Evolutionary conservation across 495 filamentous ascomycete genomes (phyloP).

Genomic region (Trichoderma reesei): DNA sequence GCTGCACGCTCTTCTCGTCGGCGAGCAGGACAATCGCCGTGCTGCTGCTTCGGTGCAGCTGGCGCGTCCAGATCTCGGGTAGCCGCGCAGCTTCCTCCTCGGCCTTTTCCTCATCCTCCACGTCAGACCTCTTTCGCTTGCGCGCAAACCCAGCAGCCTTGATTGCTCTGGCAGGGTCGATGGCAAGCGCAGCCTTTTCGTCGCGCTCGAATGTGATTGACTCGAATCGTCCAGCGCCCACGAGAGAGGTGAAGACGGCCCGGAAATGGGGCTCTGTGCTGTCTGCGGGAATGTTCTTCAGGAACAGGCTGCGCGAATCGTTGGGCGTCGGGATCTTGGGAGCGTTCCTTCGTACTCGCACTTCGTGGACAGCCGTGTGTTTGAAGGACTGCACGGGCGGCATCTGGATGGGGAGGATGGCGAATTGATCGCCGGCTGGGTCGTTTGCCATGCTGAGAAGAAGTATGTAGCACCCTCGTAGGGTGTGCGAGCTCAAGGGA

Average conservation of each 20-base stretch:
- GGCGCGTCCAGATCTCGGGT: slow-evolving; percentile 67
- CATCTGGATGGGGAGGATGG: slow-evolving; percentile 46
- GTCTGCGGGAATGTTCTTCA: slow-evolving; percentile 82
- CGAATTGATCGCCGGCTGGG: slow-evolving; percentile 34
- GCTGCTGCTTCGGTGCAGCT: slow-evolving; percentile 58
- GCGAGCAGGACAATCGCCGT: slow-evolving; percentile 75
- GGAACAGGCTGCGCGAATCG: slow-evolving; percentile 68
- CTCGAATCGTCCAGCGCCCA: slow-evolving; percentile 69
- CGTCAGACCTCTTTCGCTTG: slow-evolving; percentile 55
- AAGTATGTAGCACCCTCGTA: background rate
- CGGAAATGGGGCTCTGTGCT: slow-evolving; percentile 68
- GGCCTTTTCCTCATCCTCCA: slow-evolving; percentile 42
- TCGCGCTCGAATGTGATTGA: slow-evolving; percentile 58
- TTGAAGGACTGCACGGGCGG: slow-evolving; percentile 52
- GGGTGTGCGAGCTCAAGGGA: no score
- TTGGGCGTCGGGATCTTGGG: slow-evolving; percentile 65
- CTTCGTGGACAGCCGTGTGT: slow-evolving; percentile 58
- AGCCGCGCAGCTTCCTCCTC: slow-evolving; percentile 42
- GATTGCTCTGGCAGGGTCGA: slow-evolving; percentile 31
- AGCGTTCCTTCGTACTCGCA: slow-evolving; percentile 76
- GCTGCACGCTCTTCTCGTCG: slow-evolving; percentile 63
- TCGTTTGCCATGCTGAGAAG: slow-evolving; percentile 21
- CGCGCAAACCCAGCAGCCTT: slow-evolving; percentile 32
- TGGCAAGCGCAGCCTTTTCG: slow-evolving; percentile 21
- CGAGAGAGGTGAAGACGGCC: slow-evolving; percentile 55